These are phyloP conservation scores for Saccharomycopsis fermentans DNA, from an alignment of 805 yeast species.

Conservation along the genomic window DNA sequence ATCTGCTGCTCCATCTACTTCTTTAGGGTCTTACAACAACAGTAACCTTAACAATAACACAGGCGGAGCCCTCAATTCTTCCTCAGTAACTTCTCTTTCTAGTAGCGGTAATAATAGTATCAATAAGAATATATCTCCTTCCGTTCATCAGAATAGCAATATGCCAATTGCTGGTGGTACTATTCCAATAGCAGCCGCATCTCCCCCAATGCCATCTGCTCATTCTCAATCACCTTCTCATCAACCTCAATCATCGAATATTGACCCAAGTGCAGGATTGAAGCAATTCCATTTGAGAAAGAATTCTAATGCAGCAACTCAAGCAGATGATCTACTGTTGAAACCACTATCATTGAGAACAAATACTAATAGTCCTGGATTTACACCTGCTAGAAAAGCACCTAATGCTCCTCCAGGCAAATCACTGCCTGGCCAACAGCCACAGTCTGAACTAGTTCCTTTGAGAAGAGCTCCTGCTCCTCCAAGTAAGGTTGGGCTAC, in stretches of 20 bases:
- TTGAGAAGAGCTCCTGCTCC: slow-evolving; percentile 50
- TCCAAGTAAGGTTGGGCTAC: slow-evolving; percentile 24
- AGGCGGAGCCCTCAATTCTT: background rate
- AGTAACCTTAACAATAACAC: background rate
- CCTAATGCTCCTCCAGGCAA: slow-evolving; percentile 30
- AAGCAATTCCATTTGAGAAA: slow-evolving; percentile 16
- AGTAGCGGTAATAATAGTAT: slow-evolving; percentile 7
- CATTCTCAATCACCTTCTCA: background rate
- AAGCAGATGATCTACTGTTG: slow-evolving; percentile 9
- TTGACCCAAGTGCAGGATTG: slow-evolving; percentile 14
- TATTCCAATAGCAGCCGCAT: slow-evolving; percentile 3
- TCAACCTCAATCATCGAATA: background rate
- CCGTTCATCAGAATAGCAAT: slow-evolving; percentile 9
- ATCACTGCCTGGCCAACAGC: background rate
- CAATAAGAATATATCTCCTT: slow-evolving; percentile 25
- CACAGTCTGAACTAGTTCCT: slow-evolving; percentile 31
- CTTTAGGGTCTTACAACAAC: slow-evolving; percentile 14
- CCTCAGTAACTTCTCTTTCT: background rate
- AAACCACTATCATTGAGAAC: slow-evolving; percentile 11
- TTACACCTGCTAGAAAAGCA: slow-evolving; percentile 33
- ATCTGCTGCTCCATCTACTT: slow-evolving; percentile 6
- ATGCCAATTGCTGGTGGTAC: background rate
- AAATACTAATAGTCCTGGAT: slow-evolving; percentile 14
- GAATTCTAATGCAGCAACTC: background rate
- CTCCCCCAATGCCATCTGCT: background rate